These are phyloP conservation scores for Ormosia emarginata DNA, from an alignment of 306 rosid species.

Conservation along the genomic window DNA sequence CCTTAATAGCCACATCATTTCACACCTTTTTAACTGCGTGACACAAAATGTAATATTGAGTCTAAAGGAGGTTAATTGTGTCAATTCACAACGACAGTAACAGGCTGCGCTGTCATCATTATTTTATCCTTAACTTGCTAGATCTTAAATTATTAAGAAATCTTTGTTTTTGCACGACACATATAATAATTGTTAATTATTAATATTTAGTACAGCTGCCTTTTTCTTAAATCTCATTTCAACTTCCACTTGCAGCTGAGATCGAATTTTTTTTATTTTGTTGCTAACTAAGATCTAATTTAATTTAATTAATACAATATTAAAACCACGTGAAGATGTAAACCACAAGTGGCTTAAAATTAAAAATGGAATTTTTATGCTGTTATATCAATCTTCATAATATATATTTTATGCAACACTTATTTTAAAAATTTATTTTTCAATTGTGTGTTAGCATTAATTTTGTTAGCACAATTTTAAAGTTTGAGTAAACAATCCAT, in stretches of 20 bases:
- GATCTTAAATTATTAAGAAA: slow-evolving; percentile 26
- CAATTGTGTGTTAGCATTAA: not conserved
- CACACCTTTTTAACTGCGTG: slow-evolving; percentile 18
- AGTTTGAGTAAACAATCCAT: not conserved
- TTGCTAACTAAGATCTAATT: not conserved
- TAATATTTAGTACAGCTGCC: not conserved
- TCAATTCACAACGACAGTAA: not conserved
- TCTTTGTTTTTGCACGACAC: slow-evolving; percentile 14
- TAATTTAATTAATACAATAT: not conserved
- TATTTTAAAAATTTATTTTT: not conserved
- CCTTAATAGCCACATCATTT: slow-evolving; percentile 27
- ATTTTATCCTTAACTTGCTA: slow-evolving; percentile 23
- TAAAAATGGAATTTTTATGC: not conserved
- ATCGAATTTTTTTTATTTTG: not conserved
- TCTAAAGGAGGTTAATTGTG: not conserved
- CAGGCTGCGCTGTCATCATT: slow-evolving; percentile 17
- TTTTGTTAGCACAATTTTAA: not conserved
- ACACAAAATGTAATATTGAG: not conserved
- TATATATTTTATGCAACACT: not conserved
- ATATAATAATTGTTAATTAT: not conserved
- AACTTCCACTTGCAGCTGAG: not conserved
- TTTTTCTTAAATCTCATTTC: not conserved
- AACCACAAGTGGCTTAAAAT: not conserved
- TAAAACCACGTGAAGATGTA: slow-evolving; percentile 16
- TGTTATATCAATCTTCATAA: not conserved